Percentiles rank a stretch among this genome's conserved stretches.
phyloP scores from a whole-genome alignment of 768 basidiomycete genomes.

The Chlorophyllum brunneum region DNA sequence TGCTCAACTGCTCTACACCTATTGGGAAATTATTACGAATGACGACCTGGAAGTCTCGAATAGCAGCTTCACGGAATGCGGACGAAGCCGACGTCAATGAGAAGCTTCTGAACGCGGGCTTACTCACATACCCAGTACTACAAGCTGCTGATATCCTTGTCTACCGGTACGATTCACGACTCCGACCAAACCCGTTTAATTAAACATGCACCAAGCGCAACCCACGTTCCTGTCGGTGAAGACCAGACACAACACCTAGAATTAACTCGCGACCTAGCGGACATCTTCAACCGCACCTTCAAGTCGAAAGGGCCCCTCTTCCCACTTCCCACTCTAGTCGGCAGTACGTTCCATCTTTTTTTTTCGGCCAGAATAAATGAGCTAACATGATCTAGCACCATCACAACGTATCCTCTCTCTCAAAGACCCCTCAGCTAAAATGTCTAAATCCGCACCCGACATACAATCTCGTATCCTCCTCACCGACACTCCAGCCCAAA shows the following conservation, averaged over 20 bases:
- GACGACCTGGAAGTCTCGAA: conserved; percentile 95
- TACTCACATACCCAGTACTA: conserved; percentile 90
- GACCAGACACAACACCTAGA: conserved; percentile 96
- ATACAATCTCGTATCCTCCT: conserved; percentile 79
- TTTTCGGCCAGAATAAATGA: neutral
- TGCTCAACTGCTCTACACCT: conserved; percentile 80
- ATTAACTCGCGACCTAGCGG: conserved; percentile 78
- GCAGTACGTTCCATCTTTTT: conserved; percentile 49
- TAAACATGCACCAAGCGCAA: conserved; percentile 49
- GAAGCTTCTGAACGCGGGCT: conserved; percentile 73
- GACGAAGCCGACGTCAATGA: conserved; percentile 80
- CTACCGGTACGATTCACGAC: conserved; percentile 55
- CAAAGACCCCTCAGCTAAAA: conserved; percentile 80
- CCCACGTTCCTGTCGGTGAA: conserved; percentile 94
- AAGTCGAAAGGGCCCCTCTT: conserved; percentile 49
- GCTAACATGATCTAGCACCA: conserved; percentile 47
- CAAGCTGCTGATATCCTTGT: conserved; percentile 91
- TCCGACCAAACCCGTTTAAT: neutral
- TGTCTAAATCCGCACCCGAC: conserved; percentile 92
- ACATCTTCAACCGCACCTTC: conserved; percentile 75
- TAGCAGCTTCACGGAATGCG: conserved; percentile 72
- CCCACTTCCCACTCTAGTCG: conserved; percentile 65
- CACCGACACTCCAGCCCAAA: conserved; percentile 63
- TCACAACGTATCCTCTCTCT: conserved; percentile 84
- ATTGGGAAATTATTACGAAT: conserved; percentile 81